Evolutionary conservation across 73 alveolate species (phyloP), one percentile per base, ranked within the genome.

Genomic region (Paramecium bursaria): DNA sequence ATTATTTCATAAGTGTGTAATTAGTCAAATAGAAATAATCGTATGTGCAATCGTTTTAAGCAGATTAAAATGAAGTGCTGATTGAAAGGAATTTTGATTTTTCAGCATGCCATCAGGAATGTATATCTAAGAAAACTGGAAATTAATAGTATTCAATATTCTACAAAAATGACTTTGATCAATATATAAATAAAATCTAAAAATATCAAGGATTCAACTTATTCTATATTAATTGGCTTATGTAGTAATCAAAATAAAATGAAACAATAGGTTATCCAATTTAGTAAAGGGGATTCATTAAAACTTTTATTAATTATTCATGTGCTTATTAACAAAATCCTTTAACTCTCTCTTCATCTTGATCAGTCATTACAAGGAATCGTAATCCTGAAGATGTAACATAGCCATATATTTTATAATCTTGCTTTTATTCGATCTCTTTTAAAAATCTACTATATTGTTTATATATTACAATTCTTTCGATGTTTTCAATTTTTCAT

Each of bases 321-420:
- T 67, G 82, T n/a, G 82, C 82, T 23, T 25, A 67, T 67, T 31
- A 39, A 19, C 82, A 67, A 67, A 67, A 67, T 4, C 61, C 82
- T 67, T 67, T 67, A 67, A 67, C 82, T 42, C 27, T 67, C 35
- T 67, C 82, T 67, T 67, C 82, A 39, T 67, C 82, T 67, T 31
- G 44, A 67, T 67, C 82, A 39, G 82, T 67, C 13, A 67, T 39
- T 25, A 67, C 44, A 14, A 67, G 44, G 44, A 67, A 67, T 19
- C 82, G 33, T 19, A 67, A 39, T 39, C 44, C 44, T 13, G 82
- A 67, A n/a, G 82, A 57, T 67, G 82, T 67, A 4, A 67, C 82
- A 67, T 35, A 67, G 14, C 82, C 82, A 67, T 25, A 67, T 0
- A 67, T 67, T 42, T 47, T 67, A 67, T 67, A 67, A 19, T 67